Percentiles rank a stretch among this genome's conserved stretches.
phyloP scores from a whole-genome alignment of 805 yeast genomes.

The Komagataella kurtzmanii region DNA sequence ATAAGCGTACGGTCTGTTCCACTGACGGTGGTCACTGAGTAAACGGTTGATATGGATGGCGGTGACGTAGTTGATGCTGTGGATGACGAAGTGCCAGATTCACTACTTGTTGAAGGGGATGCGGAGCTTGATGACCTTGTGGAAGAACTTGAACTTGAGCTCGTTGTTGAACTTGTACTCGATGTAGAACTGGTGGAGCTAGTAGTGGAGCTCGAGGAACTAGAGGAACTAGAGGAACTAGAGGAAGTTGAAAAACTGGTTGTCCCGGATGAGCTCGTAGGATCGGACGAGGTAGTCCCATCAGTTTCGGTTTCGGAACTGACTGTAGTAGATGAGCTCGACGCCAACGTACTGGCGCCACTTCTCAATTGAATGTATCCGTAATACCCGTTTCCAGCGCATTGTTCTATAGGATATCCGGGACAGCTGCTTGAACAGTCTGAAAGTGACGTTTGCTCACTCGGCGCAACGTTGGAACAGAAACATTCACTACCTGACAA shows the following conservation, averaged over 20 bases:
- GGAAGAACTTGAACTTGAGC: constrained; percentile 2
- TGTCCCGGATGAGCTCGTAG: not conserved
- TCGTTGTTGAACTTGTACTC: constrained; percentile 2
- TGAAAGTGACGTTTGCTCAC: constrained; percentile 18
- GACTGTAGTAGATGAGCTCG: not conserved
- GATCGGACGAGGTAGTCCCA: too few relatives aligned
- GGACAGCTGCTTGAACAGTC: constrained; percentile 29
- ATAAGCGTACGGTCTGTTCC: not conserved
- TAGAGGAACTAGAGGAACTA: not conserved
- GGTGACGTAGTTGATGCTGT: constrained; percentile 3
- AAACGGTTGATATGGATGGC: constrained; percentile 1
- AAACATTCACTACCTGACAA: constrained; percentile 30
- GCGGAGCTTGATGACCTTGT: constrained; percentile 11
- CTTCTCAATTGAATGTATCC: constrained; percentile 11
- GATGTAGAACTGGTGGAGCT: constrained; percentile 3
- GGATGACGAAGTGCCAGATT: not conserved
- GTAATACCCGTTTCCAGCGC: constrained; percentile 17
- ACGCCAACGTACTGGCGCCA: constrained; percentile 1
- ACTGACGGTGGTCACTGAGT: not conserved
- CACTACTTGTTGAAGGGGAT: constrained; percentile 5
- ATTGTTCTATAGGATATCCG: constrained; percentile 26
- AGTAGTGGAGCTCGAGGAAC: constrained; percentile 1
- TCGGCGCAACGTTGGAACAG: constrained; percentile 34
- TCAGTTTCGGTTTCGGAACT: not conserved
- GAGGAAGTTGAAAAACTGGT: not conserved